These are phyloP conservation scores for Pseudoturritis turrita DNA, from an alignment of 345 rosid genomes.

Conservation along the genomic window DNA sequence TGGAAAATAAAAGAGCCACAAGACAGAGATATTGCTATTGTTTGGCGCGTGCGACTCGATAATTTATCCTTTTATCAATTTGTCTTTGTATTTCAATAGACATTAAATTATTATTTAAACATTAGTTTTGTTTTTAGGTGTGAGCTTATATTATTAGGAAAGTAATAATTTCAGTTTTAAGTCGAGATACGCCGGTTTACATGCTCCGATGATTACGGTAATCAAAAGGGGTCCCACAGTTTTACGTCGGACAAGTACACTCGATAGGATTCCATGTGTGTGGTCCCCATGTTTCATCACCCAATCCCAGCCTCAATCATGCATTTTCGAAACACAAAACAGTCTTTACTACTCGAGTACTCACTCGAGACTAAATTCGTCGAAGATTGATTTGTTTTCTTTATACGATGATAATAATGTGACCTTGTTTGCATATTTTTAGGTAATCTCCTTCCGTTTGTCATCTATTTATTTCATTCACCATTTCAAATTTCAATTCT, in stretches of 20 bases:
- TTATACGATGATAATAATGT: conserved; percentile 9
- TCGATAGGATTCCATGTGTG: conserved; percentile 33
- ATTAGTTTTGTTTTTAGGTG: conserved; percentile 2
- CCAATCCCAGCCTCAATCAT: conserved; percentile 20
- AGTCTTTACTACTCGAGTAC: neutral
- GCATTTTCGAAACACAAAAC: neutral
- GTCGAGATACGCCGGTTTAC: conserved; percentile 21
- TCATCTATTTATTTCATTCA: neutral
- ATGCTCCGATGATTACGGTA: conserved; percentile 32
- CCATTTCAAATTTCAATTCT: neutral
- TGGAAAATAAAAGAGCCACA: neutral
- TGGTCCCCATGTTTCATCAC: conserved; percentile 21
- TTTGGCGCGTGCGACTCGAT: conserved; percentile 56
- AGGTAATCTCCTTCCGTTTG: neutral
- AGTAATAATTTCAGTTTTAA: neutral
- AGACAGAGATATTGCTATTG: neutral
- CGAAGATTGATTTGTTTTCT: neutral
- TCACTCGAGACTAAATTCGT: conserved; percentile 9
- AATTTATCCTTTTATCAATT: conserved; percentile 1
- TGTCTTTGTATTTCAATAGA: conserved; percentile 3
- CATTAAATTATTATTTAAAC: conserved; percentile 2
- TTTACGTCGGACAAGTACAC: conserved; percentile 26
- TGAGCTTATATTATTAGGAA: conserved; percentile 26
- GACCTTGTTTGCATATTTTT: neutral
- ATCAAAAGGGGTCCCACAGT: conserved; percentile 11